Evolutionary conservation across 805 yeast genomes (phyloP).

Genomic region (Zygosaccharomyces gambellarensis): DNA sequence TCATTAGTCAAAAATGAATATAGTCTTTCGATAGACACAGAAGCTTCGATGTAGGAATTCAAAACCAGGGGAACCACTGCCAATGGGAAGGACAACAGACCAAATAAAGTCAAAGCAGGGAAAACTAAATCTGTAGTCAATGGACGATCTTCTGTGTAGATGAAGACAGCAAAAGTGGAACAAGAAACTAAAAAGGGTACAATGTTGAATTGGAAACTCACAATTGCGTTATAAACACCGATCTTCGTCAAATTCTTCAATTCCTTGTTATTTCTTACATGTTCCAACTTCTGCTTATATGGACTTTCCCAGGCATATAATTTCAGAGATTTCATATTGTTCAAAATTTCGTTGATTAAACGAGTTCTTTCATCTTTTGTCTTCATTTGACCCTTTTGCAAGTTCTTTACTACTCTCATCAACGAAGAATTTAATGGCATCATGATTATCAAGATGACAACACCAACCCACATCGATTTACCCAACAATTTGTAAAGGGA

Average conservation of each 20-base stretch:
- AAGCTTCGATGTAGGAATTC: constrained; percentile 80
- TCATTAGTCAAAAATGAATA: constrained; percentile 64
- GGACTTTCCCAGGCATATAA: constrained; percentile 95
- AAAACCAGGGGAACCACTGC: constrained; percentile 90
- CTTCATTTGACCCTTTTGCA: constrained; percentile 84
- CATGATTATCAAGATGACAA: constrained; percentile 66
- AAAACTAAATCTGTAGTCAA: constrained; percentile 87
- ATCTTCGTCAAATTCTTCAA: constrained; percentile 68
- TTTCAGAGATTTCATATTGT: constrained; percentile 87
- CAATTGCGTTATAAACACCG: constrained; percentile 65
- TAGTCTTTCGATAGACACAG: constrained; percentile 74
- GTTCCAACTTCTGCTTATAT: constrained; percentile 62
- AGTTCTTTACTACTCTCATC: constrained; percentile 59
- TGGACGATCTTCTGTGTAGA: constrained; percentile 53
- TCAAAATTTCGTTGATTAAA: constrained; percentile 78
- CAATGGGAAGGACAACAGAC: constrained; percentile 83
- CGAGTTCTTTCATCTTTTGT: constrained; percentile 90
- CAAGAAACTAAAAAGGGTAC: constrained; percentile 90
- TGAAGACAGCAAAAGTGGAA: constrained; percentile 80
- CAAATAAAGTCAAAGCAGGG: constrained; percentile 85
- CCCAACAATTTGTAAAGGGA: constrained; percentile 74
- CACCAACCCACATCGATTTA: constrained; percentile 95
- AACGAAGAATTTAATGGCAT: constrained; percentile 73
- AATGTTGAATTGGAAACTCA: constrained; percentile 72
- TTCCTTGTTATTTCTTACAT: constrained; percentile 86